Evolutionary conservation across 805 yeast genomes (phyloP), one percentile per base, ranked within the genome.

Genomic region (Sugiyamaella mastotermitis): DNA sequence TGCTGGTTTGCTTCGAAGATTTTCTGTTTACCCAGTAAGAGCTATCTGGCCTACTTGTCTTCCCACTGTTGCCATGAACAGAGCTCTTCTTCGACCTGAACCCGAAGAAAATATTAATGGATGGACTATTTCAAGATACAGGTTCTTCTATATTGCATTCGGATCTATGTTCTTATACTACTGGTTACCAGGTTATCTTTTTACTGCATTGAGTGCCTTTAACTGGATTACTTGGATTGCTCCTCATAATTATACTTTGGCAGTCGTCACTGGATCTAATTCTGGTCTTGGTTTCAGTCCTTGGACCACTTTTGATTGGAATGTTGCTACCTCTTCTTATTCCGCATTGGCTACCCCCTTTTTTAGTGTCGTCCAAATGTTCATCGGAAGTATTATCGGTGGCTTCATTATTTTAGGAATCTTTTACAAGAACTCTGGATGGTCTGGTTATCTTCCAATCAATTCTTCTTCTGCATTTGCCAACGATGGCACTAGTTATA

Each of bases 161-260:
- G 30, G 48, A 13, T 55, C 52, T 18, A 56, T 67, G 14, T 74
- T 74, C 49, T 41, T 64, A 7, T 76, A 72, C 62, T 72, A 71
- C 51, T 76, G 77, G 74, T 54, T 77, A 50, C 83, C 83, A 11
- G 79, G 74, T 40, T 76, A 60, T 53, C 63, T 79, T 23, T 75
- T 76, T 64, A 64, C 66, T 26, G 80, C 74, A 4, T 62, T 80
- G 40, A 71, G 80, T 3, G 66, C 66, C 47, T 76, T 80, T 55
- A 57, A 60, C 41, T 78, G 80, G 71, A 69, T 76, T 44, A 67
- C 78, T 18, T 78, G 85, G 85, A 76, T 76, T 36, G 65, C 57
- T 30, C 69, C 69, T 17, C 56, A 72, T 39, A 74, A 74, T 53
- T 68, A 70, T 38, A 65, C 65, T 21, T 67, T 79, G 11, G 76